phyloP scores from a whole-genome alignment of 2,329 filamentous ascomycete genomes.

The Aspergillus quadricinctus region DNA sequence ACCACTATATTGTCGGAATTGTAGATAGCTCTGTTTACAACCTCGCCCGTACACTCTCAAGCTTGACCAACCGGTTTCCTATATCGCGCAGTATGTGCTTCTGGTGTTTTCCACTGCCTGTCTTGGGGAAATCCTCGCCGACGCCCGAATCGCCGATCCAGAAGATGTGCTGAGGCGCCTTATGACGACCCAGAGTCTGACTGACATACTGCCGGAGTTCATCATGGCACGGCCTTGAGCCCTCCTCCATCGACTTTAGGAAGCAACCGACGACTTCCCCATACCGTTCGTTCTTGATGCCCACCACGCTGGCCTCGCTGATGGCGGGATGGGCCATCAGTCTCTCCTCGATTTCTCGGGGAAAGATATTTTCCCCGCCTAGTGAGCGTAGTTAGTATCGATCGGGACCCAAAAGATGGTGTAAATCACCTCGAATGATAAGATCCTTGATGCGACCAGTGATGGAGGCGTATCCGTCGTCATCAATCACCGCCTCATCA shows the following conservation, averaged over 20 bases:
- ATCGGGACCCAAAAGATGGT: no score
- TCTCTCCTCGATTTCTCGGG: constrained; percentile 66
- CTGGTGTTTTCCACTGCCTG: constrained; percentile 64
- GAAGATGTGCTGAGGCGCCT: constrained; percentile 30
- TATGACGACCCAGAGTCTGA: constrained; percentile 7
- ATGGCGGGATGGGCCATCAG: constrained; percentile 58
- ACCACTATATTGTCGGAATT: no score
- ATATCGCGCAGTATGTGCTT: constrained; percentile 52
- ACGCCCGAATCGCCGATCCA: constrained; percentile 50
- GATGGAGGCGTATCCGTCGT: constrained; percentile 62
- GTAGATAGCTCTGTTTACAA: background rate
- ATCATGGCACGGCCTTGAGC: background rate
- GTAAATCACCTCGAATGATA: constrained; percentile 59
- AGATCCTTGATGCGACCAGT: constrained; percentile 73
- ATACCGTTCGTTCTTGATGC: constrained; percentile 51
- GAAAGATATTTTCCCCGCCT: constrained; percentile 66
- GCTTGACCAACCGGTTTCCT: constrained; percentile 28
- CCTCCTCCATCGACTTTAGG: constrained; percentile 1
- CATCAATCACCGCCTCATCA: constrained; percentile 48
- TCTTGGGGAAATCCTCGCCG: constrained; percentile 49
- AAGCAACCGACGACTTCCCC: constrained; percentile 16
- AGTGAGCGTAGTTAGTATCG: background rate
- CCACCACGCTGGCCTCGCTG: constrained; percentile 59
- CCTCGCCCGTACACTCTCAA: constrained; percentile 32
- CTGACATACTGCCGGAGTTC: no score